These are phyloP conservation scores for Boletus barrowsii DNA, from an alignment of 768 basidiomycete genomes.

Conservation along the genomic window DNA sequence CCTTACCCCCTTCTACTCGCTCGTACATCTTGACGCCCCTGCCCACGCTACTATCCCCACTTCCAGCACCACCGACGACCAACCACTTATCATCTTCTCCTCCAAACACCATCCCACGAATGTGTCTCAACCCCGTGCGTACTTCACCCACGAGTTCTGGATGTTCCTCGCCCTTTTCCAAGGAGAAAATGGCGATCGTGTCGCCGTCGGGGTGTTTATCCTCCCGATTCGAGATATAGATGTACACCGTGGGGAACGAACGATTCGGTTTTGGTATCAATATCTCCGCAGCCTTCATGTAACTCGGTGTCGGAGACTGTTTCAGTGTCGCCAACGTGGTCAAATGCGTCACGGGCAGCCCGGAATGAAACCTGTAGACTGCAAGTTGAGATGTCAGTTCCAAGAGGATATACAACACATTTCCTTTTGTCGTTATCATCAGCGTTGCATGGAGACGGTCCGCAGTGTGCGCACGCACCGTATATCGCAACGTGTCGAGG, in stretches of 20 bases:
- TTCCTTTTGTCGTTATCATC: conserved; percentile 39
- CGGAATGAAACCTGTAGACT: conserved; percentile 50
- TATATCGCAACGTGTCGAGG: conserved; percentile 68
- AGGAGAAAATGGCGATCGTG: conserved; percentile 65
- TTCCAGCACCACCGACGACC: conserved; percentile 54
- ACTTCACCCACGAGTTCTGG: conserved; percentile 59
- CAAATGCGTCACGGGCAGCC: conserved; percentile 37
- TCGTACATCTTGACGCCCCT: conserved; percentile 73
- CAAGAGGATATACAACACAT: conserved; percentile 60
- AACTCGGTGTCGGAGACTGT: conserved; percentile 41
- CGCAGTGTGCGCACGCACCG: conserved; percentile 39
- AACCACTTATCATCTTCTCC: conserved; percentile 61
- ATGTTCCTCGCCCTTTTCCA: conserved; percentile 40
- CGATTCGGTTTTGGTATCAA: conserved; percentile 54
- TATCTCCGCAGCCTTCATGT: conserved; percentile 69
- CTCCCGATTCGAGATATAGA: conserved; percentile 76
- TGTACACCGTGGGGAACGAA: conserved; percentile 51
- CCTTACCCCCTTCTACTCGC: conserved; percentile 55
- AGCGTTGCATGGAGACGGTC: neutral
- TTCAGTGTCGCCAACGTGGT: conserved; percentile 47
- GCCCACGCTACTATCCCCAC: conserved; percentile 51
- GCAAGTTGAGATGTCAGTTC: conserved; percentile 62
- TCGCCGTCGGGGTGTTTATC: conserved; percentile 69
- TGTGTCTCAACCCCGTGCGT: conserved; percentile 64
- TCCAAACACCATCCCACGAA: conserved; percentile 67